Base-by-base conservation (phyloP, 2,329 filamentous ascomycete species). In the Exophiala phaeomuriformis region DNA sequence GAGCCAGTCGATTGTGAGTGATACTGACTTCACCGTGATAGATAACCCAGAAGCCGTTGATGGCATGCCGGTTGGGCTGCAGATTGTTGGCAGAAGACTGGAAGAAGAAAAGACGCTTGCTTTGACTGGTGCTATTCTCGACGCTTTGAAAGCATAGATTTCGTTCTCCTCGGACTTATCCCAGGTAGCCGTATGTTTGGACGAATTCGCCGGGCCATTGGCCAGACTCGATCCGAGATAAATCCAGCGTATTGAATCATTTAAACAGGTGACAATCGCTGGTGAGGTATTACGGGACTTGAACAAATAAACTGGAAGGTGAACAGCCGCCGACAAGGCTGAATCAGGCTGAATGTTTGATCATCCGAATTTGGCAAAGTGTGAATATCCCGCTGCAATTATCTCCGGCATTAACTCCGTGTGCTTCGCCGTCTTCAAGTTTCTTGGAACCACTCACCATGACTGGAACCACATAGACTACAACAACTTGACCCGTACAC, bases 61-160 rank as follows among this genome's bases (percentile, higher is more conserved):
- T 27, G 44, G 44, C 9, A 47, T 47, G 44, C 44, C 44, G 4
- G 29, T 47, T 30, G 44, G 44, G 27, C 44, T 47, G 32, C 44
- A 47, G 8, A 47, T 47, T 27, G 31, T 47, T 10, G 44, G 44
- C 5, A 35, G 44, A 47, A 30, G 44, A 4, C 5, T 47, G 12
- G 44, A 47, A 36, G 44, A 47, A 29, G 44, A 47, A 6, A 47
- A 47, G 32, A 37, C 44, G 5, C 30, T 47, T 10, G 44, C 2
- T 2, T 36, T 47, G 44, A 36, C 44, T 4, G 44, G 32, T 3
- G 44, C 31, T 3, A 47, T 47, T 3, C 32, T 47, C 4, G 44
- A 47, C 5, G 44, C 44, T 3, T 37, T 47, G 32, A 36, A 36
- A 37, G 32, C 28, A 9, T 47, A 36, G 32, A 47, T 4, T 41